Base-by-base conservation (phyloP, 2,329 filamentous ascomycete genomes). In the Epichloe glyceriae region DNA sequence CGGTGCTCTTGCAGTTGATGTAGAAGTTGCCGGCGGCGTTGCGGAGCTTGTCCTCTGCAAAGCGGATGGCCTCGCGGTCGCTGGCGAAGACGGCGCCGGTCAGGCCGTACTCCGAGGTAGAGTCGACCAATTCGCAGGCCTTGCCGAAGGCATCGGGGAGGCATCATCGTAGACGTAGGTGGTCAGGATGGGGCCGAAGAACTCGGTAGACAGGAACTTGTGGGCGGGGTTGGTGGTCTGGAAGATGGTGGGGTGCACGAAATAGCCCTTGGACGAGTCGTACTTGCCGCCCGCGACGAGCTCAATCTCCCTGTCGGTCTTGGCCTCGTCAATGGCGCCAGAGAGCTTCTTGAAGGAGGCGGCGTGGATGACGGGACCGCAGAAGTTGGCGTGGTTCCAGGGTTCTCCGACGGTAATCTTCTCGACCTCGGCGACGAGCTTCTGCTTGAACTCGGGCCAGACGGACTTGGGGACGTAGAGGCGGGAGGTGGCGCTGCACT, bases 281-380 rank as follows among this genome's bases (percentile, higher is more conserved):
- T 91, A 85, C 58, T 76, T 83, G 55, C 88, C 88, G 42, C 88
- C 89, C 1, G 76, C 78, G 15, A 95, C 67, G 3, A 91, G 74
- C 64, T 86, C 76, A 14, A 95, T 77, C 56, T 85, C 79, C 8
- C 73, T 68, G 66, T 94, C 88, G 8, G 75, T 73, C 70, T 88
- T 88, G n/a, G 88, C 86, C 34, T 79, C 80, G 53, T 93, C 85
- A 56, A 95, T 94, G 50, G 83, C 85, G 19, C 75, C 74, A 0
- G 79, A 76, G 2, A 95, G 78, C 68, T 90, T 91, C 66, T 88
- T 80, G 75, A 94, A 95, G 11, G 85, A 86, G 11, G 73, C 78
- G 56, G 82, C 76, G 71, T 94, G 88, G 66, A 95, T 94, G 52
- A 95, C 88, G 20, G 88, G 88, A 10, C 88, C 88, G 61, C 90